These are phyloP conservation scores for Fomitiporia mediterranea DNA, from an alignment of 1,284 basidiomycete species.

Conservation along the genomic window DNA sequence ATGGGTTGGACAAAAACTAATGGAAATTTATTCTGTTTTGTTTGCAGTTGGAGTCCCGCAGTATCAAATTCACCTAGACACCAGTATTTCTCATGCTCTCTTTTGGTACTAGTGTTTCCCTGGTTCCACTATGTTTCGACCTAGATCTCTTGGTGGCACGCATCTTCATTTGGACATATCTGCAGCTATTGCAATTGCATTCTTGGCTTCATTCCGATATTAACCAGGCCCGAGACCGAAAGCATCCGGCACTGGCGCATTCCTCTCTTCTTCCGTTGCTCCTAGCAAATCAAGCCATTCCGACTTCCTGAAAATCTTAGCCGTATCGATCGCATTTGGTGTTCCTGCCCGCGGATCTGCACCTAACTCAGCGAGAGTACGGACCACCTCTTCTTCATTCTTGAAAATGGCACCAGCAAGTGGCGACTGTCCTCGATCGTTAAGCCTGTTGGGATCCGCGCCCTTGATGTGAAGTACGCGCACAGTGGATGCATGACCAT, in stretches of 20 bases:
- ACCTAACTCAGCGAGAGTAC: slow-evolving; percentile 52
- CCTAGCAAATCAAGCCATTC: slow-evolving; percentile 53
- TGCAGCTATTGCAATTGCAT: background rate
- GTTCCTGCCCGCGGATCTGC: slow-evolving; percentile 67
- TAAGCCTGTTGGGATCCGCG: slow-evolving; percentile 67
- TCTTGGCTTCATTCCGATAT: background rate
- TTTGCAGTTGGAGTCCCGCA: slow-evolving; percentile 70
- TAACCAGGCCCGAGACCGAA: slow-evolving; percentile 13
- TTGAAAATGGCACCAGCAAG: slow-evolving; percentile 85
- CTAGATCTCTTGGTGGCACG: background rate
- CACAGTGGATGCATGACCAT: slow-evolving; percentile 61
- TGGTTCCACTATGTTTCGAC: background rate
- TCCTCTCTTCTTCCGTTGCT: slow-evolving; percentile 46
- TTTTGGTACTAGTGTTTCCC: background rate
- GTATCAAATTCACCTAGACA: slow-evolving; percentile 66
- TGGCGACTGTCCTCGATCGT: slow-evolving; percentile 76
- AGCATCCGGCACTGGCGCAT: background rate
- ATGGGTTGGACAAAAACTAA: background rate
- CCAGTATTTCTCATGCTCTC: background rate
- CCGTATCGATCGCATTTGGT: slow-evolving; percentile 72
- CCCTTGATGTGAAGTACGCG: slow-evolving; percentile 48
- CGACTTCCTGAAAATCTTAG: slow-evolving; percentile 57
- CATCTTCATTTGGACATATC: no score
- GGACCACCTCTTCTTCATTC: slow-evolving; percentile 56
- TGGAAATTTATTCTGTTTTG: slow-evolving; percentile 17